phyloP scores from a whole-genome alignment of 805 yeast genomes.

The Starmerella bombi region DNA sequence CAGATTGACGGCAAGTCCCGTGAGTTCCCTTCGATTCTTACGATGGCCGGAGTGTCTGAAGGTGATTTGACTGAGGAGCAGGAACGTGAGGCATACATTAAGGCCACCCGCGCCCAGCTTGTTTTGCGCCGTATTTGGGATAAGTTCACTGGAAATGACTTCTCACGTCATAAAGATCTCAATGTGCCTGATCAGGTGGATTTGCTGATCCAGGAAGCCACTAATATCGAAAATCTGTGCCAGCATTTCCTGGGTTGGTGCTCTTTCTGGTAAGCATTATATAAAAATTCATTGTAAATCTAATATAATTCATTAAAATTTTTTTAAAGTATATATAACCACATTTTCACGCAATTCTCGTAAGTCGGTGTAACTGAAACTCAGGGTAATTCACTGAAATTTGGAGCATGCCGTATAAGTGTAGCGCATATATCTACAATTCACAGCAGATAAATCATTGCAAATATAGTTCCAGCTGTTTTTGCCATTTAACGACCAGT shows the following conservation, averaged over 20 bases:
- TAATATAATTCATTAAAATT: no score
- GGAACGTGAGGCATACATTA: constrained; percentile 21
- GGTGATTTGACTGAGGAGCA: constrained; percentile 20
- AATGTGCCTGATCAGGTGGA: constrained; percentile 87
- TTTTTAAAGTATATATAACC: not conserved
- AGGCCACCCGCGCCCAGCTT: constrained; percentile 82
- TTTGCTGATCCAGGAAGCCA: constrained; percentile 85
- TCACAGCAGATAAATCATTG: no score
- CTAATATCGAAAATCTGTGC: constrained; percentile 87
- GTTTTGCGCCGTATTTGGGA: constrained; percentile 84
- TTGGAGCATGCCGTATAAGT: not conserved
- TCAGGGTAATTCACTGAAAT: no score
- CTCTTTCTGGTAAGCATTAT: constrained; percentile 68
- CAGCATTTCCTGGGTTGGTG: constrained; percentile 99
- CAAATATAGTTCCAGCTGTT: not conserved
- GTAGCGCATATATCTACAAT: no score
- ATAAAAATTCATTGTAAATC: not conserved
- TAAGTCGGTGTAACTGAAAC: not conserved
- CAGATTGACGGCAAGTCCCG: constrained; percentile 9
- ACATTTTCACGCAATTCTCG: not conserved
- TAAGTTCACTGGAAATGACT: constrained; percentile 87
- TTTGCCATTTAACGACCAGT: constrained; percentile 37
- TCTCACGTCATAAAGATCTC: constrained; percentile 54
- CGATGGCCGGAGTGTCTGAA: constrained; percentile 9
- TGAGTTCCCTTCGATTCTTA: constrained; percentile 3